These are phyloP conservation scores for Pisolithus orientalis DNA, from an alignment of 768 basidiomycete genomes.

Conservation along the genomic window DNA sequence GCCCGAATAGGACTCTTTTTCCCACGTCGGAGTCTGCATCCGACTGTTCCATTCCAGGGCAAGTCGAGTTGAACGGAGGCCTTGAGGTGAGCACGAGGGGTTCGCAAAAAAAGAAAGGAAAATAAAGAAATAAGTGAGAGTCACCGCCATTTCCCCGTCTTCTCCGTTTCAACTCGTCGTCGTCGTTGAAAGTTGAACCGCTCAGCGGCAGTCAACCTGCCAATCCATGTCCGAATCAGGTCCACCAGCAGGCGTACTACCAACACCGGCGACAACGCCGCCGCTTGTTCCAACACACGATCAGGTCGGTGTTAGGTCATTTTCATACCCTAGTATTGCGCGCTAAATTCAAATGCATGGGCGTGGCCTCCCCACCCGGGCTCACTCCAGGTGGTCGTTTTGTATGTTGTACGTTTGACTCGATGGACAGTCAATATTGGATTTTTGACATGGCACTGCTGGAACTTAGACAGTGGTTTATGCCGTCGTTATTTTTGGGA, in stretches of 20 bases:
- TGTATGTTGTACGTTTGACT: constrained; percentile 60
- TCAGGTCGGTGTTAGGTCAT: constrained; percentile 61
- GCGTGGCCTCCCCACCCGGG: constrained; percentile 16
- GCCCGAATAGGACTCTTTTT: not conserved
- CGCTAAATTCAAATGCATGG: not conserved
- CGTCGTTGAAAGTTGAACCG: not conserved
- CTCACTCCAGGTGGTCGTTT: constrained; percentile 53
- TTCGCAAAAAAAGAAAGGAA: not conserved
- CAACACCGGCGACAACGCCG: constrained; percentile 26
- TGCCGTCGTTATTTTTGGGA: constrained; percentile 79
- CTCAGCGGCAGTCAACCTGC: constrained; percentile 23
- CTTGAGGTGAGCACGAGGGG: constrained; percentile 30
- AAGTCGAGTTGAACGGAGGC: constrained; percentile 4
- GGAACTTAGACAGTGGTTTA: constrained; percentile 66
- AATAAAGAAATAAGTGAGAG: too few relatives aligned
- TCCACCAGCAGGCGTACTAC: constrained; percentile 29
- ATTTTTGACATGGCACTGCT: not conserved
- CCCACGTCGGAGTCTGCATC: constrained; percentile 9
- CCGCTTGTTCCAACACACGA: constrained; percentile 61
- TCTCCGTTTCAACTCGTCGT: constrained; percentile 2
- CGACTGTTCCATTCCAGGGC: not conserved
- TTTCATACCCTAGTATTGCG: constrained; percentile 13
- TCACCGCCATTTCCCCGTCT: not conserved
- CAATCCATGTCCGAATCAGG: constrained; percentile 27
- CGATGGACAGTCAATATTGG: constrained; percentile 4